phyloP scores from a whole-genome alignment of 2,329 filamentous ascomycete species.

The Pestalotiopsis sp. region DNA sequence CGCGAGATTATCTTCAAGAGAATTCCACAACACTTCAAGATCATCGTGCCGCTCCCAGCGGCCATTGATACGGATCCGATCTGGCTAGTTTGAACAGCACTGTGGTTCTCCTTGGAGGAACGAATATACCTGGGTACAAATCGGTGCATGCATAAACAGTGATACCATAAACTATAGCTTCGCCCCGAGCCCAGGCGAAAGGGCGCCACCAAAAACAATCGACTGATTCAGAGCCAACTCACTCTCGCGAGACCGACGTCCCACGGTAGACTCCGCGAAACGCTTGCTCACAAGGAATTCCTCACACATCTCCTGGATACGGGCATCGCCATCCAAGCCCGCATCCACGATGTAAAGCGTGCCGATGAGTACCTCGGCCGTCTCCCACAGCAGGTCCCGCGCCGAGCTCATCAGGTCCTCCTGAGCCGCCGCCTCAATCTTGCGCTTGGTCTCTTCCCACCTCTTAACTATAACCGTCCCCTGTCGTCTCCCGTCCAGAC shows the following conservation, averaged over 20 bases:
- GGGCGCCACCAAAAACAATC: not conserved
- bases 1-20: too few relatives aligned
- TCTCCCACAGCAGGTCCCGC: constrained; percentile 43
- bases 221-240: not conserved
- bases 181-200: not conserved
- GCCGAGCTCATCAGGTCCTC: constrained; percentile 48
- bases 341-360: constrained; percentile 44
- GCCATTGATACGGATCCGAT: too few relatives aligned
- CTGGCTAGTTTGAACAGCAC: too few relatives aligned
- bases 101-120: too few relatives aligned
- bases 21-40: too few relatives aligned
- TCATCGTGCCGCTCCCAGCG: too few relatives aligned
- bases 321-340: not conserved
- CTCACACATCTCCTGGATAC: not conserved
- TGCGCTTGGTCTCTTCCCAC: constrained; percentile 43
- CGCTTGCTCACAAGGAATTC: not conserved
- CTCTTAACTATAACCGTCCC: constrained; percentile 25
- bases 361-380: constrained; percentile 46
- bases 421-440: constrained; percentile 37
- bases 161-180: not conserved
- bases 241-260: not conserved
- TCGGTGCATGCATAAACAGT: too few relatives aligned
- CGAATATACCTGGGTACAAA: too few relatives aligned
- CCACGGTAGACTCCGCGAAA: not conserved
- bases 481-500: constrained; percentile 27